Evolutionary conservation across 129 eudicot genomes (phyloP).

Genomic region (Flaveria sonorensis): DNA sequence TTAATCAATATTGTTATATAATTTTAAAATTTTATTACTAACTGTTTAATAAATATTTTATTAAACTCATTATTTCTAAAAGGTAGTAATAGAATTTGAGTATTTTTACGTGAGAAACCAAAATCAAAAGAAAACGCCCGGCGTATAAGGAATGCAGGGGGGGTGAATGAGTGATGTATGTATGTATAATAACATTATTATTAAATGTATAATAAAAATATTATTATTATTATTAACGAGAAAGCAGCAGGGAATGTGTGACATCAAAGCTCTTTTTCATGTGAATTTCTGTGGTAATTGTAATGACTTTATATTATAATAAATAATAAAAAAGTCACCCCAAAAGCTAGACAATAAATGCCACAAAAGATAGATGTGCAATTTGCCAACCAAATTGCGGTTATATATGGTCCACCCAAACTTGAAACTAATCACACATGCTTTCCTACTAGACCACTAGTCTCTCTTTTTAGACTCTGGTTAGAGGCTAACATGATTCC

Average conservation of each 20-base stretch:
- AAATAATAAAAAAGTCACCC: not conserved
- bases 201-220: no score
- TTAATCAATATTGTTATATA: no score
- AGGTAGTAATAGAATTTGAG: no score
- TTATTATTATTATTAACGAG: not conserved
- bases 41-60: no score
- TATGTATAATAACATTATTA: no score
- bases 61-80: no score
- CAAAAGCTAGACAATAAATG: not conserved
- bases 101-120: no score
- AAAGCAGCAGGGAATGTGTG: conserved; percentile 18
- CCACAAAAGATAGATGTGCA: conserved; percentile 35
- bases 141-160: not conserved
- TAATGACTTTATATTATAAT: conserved; percentile 26
- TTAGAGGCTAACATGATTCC: conserved; percentile 26
- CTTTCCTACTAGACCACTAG: conserved; percentile 8
- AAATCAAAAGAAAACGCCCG: no score
- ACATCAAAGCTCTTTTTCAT: conserved; percentile 28
- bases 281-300: conserved; percentile 45
- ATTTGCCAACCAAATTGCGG: conserved; percentile 24
- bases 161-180: not conserved
- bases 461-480: not conserved
- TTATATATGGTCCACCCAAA: conserved; percentile 30
- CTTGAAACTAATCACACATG: conserved; percentile 16
- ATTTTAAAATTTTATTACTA: no score